phyloP scores from a whole-genome alignment of 2,329 filamentous ascomycete species.

The Xylariales sp. region DNA sequence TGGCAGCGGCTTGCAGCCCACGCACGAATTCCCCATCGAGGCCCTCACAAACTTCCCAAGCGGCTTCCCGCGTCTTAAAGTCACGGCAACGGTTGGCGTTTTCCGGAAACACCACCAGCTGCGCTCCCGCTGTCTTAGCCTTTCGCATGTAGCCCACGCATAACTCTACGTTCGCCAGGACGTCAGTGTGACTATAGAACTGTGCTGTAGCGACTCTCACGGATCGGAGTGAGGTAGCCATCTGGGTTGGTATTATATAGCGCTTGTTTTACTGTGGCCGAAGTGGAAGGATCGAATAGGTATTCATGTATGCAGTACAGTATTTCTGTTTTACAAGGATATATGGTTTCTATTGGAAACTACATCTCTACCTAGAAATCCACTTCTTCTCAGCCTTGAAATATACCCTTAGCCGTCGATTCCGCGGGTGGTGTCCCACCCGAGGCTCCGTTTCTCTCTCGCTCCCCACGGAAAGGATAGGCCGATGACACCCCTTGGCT shows the following conservation, averaged over 20 bases:
- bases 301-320: no score
- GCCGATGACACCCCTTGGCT: no score
- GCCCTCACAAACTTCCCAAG: slow-evolving; percentile 1
- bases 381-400: no score
- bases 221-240: not conserved
- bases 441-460: no score
- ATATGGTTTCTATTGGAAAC: no score
- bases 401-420: no score
- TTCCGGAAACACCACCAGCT: slow-evolving; percentile 2
- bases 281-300: no score
- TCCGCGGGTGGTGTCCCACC: no score
- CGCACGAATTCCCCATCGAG: not conserved
- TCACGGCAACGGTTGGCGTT: slow-evolving; percentile 1
- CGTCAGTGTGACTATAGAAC: slow-evolving; percentile 1
- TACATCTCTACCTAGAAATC: no score
- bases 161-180: not conserved
- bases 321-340: no score
- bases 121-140: not conserved
- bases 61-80: slow-evolving; percentile 1
- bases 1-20: not conserved
- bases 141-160: not conserved
- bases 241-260: not conserved
- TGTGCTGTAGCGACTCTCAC: slow-evolving; percentile 1
- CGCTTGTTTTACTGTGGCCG: no score
- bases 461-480: no score